Evolutionary conservation across 2,329 filamentous ascomycete genomes (phyloP).

Genomic region (Diaporthe vaccinii): DNA sequence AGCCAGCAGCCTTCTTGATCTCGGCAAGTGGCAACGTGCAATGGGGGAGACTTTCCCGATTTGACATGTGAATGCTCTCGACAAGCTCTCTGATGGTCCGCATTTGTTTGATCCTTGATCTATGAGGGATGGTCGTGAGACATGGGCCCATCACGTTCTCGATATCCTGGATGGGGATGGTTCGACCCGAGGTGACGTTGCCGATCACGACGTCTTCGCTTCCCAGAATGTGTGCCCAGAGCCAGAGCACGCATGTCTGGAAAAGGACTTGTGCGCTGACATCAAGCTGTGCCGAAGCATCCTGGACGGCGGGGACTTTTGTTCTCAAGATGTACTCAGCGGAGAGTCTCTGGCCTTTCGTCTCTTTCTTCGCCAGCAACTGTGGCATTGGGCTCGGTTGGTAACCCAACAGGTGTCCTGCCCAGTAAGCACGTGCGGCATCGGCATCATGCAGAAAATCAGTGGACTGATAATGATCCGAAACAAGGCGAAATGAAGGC

Average conservation of each 20-base stretch:
- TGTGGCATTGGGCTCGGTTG: conserved; percentile 67
- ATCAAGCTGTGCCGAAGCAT: conserved; percentile 54
- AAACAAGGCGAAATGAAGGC: conserved; percentile 73
- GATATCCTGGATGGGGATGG: conserved; percentile 76
- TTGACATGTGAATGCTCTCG: conserved; percentile 72
- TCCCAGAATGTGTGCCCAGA: conserved; percentile 76
- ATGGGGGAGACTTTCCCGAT: conserved; percentile 75
- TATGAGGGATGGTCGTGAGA: conserved; percentile 80
- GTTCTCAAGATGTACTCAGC: conserved; percentile 51
- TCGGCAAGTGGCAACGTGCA: conserved; percentile 74
- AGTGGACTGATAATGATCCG: conserved; percentile 59
- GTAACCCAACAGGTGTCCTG: conserved; percentile 71
- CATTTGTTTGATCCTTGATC: conserved; percentile 69
- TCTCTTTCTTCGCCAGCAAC: conserved; percentile 42
- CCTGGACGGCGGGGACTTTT: conserved; percentile 50
- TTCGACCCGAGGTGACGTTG: conserved; percentile 85
- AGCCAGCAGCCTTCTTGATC: conserved; percentile 73
- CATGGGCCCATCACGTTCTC: conserved; percentile 85
- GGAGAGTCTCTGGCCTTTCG: conserved; percentile 47
- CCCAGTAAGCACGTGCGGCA: conserved; percentile 76
- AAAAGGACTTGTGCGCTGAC: conserved; percentile 80
- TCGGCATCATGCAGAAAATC: conserved; percentile 50
- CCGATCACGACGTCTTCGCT: conserved; percentile 79
- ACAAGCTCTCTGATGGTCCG: conserved; percentile 72
- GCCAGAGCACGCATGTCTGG: conserved; percentile 77